These are phyloP conservation scores for Ophiostoma populinum DNA, from an alignment of 2,329 filamentous ascomycete genomes.

Conservation along the genomic window DNA sequence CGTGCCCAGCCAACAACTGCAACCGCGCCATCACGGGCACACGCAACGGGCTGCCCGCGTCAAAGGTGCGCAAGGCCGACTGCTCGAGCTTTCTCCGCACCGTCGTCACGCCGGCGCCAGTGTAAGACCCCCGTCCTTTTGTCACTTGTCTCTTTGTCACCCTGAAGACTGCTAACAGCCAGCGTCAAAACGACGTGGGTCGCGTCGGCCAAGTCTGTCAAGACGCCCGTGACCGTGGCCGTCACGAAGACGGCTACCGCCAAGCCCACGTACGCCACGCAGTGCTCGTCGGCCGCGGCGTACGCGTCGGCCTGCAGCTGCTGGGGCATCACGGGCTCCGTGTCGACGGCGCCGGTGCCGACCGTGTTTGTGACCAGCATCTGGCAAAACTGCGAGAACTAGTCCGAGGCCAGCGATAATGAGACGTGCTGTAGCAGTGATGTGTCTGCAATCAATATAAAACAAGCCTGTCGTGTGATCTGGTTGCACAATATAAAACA, in stretches of 20 bases:
- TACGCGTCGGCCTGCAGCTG: slow-evolving; percentile 28
- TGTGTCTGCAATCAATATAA: too few relatives aligned
- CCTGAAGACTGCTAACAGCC: background rate
- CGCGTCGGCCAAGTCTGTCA: background rate
- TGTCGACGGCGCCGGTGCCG: slow-evolving; percentile 21
- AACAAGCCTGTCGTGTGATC: too few relatives aligned
- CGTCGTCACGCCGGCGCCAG: slow-evolving; percentile 22
- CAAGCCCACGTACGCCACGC: slow-evolving; percentile 24
- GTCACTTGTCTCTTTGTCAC: background rate
- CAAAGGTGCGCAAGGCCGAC: slow-evolving; percentile 16
- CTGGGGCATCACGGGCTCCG: slow-evolving; percentile 24
- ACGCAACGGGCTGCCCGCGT: slow-evolving; percentile 24
- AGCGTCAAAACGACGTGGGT: slow-evolving; percentile 9
- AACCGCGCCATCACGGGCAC: slow-evolving; percentile 28
- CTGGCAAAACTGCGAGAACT: too few relatives aligned
- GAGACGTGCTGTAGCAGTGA: too few relatives aligned
- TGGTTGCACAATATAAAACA: too few relatives aligned
- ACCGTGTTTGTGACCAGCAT: slow-evolving; percentile 25
- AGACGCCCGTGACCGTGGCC: slow-evolving; percentile 19
- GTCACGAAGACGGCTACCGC: slow-evolving; percentile 18
- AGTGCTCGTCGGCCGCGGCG: slow-evolving; percentile 17
- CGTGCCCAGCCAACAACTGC: slow-evolving; percentile 27
- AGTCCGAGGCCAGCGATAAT: too few relatives aligned
- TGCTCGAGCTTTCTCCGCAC: slow-evolving; percentile 19
- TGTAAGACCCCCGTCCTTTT: slow-evolving; percentile 16